Evolutionary conservation across 352 stramenopile species (phyloP).

Genomic region (Pythium sukuiense): DNA sequence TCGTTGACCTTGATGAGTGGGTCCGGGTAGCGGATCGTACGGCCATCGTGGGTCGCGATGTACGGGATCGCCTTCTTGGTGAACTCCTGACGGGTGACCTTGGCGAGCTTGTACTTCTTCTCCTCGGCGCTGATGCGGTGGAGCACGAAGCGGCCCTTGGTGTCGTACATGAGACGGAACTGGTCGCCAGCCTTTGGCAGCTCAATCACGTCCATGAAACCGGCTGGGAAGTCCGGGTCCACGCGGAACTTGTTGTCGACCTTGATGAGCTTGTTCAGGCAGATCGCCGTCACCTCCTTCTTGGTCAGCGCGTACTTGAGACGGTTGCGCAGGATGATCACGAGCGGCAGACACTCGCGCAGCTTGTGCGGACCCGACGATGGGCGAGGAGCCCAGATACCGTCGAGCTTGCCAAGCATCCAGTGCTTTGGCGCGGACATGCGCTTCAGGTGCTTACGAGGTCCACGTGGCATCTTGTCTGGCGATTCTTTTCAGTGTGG

Average conservation of each 20-base stretch:
- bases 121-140: conserved; percentile 96
- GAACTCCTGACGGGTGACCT: conserved; percentile 95
- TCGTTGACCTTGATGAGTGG: conserved; percentile 99
- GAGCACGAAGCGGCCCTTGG: conserved; percentile 98
- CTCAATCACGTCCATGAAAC: conserved; percentile 99
- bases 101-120: conserved; percentile 99
- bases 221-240: conserved; percentile 97
- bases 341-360: conserved; percentile 97
- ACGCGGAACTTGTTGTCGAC: conserved; percentile 97
- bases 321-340: conserved; percentile 98
- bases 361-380: conserved; percentile 98
- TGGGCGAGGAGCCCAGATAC: conserved; percentile 92
- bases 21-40: conserved; percentile 99
- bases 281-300: conserved; percentile 99
- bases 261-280: conserved; percentile 99
- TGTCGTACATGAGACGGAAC: conserved; percentile 98
- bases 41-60: conserved; percentile 98
- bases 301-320: conserved; percentile 99
- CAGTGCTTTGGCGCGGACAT: conserved; percentile 87
- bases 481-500: conserved; percentile 14
- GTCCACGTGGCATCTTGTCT: conserved; percentile 74
- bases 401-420: conserved; percentile 91
- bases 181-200: conserved; percentile 96
- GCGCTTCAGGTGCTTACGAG: conserved; percentile 88
- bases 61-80: conserved; percentile 98